Base-by-base conservation (phyloP, 148 eudicot species). In the Rhododendron simsii region DNA sequence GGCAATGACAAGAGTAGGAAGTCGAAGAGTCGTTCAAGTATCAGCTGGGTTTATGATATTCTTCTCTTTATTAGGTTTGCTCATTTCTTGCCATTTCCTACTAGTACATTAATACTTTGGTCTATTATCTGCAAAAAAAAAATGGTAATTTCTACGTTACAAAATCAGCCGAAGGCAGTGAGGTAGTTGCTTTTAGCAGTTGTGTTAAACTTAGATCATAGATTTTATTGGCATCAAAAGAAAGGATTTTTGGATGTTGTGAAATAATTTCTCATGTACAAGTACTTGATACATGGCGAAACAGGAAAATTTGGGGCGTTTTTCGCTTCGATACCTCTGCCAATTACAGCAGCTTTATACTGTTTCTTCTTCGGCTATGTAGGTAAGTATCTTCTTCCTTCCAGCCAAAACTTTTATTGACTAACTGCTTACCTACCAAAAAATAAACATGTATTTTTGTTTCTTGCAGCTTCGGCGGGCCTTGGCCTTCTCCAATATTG, bases 271-370 rank as follows among this genome's bases (percentile, higher is more conserved):
- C 78, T 80, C 23, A 39, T 41, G 9, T 28, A 5, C 44, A 76
- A 74, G 78, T 73, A 37, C 50, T 50, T 74, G 53, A 35, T 23
- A 12, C 9, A 53, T 67, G 81, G 23, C 78, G 26, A 26, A 73
- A 7, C 93, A 95, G 97, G 95, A 9, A 95, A 96, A 88, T 84
- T 96, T 28, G 95, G 96, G 59, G 99, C 99, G 3, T 45, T 96
- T 86, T 95, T 96, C 2, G 97, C 99, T 57, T 92, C 96, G 30
- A 91, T 95, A 67, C 98, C 96, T 53, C 45, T 86, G 85, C 93
- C 99, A 3, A 91, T 93, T 50, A 81, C 91, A 88, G 99, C 95
- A 26, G 96, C 96, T 81, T 85, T 93, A 26, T 90, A 91, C 87
- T 96, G 98, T 84, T 88, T 95, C 71, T 90, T 93, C 87, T 92